Evolutionary conservation across 371 early-diverging fungal species (phyloP).

Genomic region (Mortierella sp.): DNA sequence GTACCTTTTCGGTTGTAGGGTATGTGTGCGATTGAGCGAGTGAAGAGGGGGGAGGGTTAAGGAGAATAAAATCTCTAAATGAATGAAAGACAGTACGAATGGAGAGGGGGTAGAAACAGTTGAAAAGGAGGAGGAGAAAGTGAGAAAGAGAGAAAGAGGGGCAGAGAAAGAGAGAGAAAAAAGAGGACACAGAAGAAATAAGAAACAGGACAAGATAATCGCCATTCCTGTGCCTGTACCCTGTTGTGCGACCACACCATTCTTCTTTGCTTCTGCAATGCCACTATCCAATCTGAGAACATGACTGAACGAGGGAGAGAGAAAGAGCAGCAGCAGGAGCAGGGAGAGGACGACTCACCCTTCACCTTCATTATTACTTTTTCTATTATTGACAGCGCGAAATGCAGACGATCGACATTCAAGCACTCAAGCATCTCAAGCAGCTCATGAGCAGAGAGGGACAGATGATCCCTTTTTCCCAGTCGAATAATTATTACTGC

Average conservation of each 20-base stretch:
- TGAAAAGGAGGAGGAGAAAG: not conserved
- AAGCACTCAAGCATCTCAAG: too few species aligned
- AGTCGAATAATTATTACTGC: not conserved
- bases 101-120: not conserved
- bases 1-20: not conserved
- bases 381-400: too few species aligned
- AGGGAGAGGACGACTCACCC: too few species aligned
- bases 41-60: too few species aligned
- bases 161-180: not conserved
- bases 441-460: too few species aligned
- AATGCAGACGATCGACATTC: too few species aligned
- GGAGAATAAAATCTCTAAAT: not conserved
- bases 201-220: not conserved
- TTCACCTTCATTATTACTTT: too few species aligned
- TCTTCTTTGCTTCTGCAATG: not conserved
- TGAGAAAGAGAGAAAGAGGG: not conserved
- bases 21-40: not conserved
- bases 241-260: too few species aligned
- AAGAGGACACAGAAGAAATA: not conserved
- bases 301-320: too few species aligned
- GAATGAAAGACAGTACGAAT: conserved; percentile 1
- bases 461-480: too few species aligned
- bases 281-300: not conserved
- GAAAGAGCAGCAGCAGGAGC: too few species aligned
- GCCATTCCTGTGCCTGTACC: not conserved